phyloP scores from a whole-genome alignment of 305 asterid species.

The Fraxinus platypoda region DNA sequence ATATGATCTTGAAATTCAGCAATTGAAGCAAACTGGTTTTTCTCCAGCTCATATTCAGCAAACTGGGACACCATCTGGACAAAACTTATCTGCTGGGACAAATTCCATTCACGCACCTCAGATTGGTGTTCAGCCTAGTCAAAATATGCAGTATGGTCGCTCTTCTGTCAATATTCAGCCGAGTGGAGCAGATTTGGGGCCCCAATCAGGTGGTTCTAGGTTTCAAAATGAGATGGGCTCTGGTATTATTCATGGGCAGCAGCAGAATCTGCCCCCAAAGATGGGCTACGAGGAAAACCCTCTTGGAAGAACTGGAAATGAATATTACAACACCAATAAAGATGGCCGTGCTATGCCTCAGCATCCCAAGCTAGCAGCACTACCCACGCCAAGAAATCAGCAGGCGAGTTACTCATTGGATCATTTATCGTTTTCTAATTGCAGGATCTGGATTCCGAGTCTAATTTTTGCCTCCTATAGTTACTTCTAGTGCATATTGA shows the following conservation, averaged over 20 bases:
- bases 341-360: slow-evolving; percentile 56
- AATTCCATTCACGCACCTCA: slow-evolving; percentile 44
- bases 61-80: slow-evolving; percentile 45
- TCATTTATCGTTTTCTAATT: neutral
- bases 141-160: slow-evolving; percentile 44
- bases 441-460: neutral
- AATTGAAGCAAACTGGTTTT: slow-evolving; percentile 59
- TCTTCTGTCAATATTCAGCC: slow-evolving; percentile 49
- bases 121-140: slow-evolving; percentile 48
- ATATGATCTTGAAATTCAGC: slow-evolving; percentile 54
- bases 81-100: slow-evolving; percentile 41
- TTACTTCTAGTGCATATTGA: neutral
- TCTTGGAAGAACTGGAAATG: slow-evolving; percentile 61
- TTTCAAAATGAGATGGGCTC: slow-evolving; percentile 67
- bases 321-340: slow-evolving; percentile 44
- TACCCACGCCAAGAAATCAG: slow-evolving; percentile 69
- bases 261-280: slow-evolving; percentile 29
- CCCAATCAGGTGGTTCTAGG: slow-evolving; percentile 50
- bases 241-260: slow-evolving; percentile 10
- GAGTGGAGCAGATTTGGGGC: slow-evolving; percentile 44
- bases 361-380: slow-evolving; percentile 82
- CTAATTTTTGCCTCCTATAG: neutral
- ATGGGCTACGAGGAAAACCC: slow-evolving; percentile 61
- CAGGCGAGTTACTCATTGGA: slow-evolving; percentile 46
- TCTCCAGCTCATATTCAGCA: slow-evolving; percentile 64